A percentile compares a stretch with the other conserved stretches of the same genome.
phyloP scores from a whole-genome alignment of 208 protist species.

The Tritrichomonas musculus region DNA sequence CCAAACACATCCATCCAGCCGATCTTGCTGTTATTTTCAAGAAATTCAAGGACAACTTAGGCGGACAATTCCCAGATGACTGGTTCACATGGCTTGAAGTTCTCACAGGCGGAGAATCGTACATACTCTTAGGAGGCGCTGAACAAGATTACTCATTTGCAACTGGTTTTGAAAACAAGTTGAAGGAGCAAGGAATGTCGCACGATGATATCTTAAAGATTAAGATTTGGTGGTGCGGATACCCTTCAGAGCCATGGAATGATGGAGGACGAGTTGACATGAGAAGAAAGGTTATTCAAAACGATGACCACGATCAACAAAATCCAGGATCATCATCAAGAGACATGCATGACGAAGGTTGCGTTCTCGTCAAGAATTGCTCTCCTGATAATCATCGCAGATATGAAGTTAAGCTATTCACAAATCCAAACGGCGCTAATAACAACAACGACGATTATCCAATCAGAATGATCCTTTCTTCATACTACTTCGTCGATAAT shows the following conservation, averaged over 20 bases:
- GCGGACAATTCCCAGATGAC: conserved; percentile 55
- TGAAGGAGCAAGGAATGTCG: conserved; percentile 45
- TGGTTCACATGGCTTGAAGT: conserved; percentile 59
- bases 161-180: conserved; percentile 23
- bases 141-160: conserved; percentile 58
- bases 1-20: conserved; percentile 59
- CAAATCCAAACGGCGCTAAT: conserved; percentile 43
- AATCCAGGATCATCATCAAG: conserved; percentile 50
- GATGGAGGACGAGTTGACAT: background rate
- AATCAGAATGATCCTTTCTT: conserved; percentile 54
- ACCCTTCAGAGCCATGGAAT: conserved; percentile 52
- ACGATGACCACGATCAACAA: conserved; percentile 62
- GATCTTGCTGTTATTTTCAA: conserved; percentile 55
- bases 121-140: too few species aligned
- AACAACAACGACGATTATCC: conserved; percentile 47
- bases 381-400: conserved; percentile 54
- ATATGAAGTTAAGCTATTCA: conserved; percentile 59
- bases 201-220: conserved; percentile 56
- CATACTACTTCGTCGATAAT: conserved; percentile 49
- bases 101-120: conserved; percentile 56
- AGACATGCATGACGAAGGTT: conserved; percentile 58
- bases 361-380: conserved; percentile 54
- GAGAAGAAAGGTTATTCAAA: conserved; percentile 55
- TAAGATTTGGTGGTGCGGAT: conserved; percentile 60
- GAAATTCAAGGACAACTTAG: conserved; percentile 53